These are phyloP conservation scores for Cyclotella choctawhatcheeana DNA, from an alignment of 108 stramenopile genomes.

Conservation along the genomic window DNA sequence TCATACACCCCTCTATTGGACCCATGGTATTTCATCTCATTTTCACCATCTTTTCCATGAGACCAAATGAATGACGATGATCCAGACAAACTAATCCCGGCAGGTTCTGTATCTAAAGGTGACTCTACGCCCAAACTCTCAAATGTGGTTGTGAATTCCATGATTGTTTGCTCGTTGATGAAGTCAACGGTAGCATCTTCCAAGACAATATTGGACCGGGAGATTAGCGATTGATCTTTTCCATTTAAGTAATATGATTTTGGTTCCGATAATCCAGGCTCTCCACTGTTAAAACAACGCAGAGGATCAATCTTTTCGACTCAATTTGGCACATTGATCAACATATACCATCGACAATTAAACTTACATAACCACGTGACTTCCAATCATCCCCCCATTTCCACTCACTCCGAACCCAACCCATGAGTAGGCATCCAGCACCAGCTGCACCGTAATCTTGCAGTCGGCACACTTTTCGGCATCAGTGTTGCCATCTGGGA, in stretches of 20 bases:
- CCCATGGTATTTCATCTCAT: constrained; percentile 36
- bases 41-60: constrained; percentile 46
- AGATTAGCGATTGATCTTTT: constrained; percentile 16
- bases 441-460: constrained; percentile 35
- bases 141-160: constrained; percentile 47
- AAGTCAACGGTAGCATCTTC: constrained; percentile 32
- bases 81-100: constrained; percentile 18
- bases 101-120: constrained; percentile 11
- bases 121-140: constrained; percentile 24
- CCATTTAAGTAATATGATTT: constrained; percentile 29
- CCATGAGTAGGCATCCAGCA: constrained; percentile 38
- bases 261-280: constrained; percentile 21
- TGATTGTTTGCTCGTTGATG: constrained; percentile 34
- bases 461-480: constrained; percentile 23
- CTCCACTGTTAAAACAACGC: background rate
- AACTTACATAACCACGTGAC: constrained; percentile 34
- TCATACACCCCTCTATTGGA: constrained; percentile 2
- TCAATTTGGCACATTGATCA: background rate
- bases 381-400: constrained; percentile 37
- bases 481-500: constrained; percentile 22
- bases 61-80: constrained; percentile 36
- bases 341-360: background rate
- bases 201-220: constrained; percentile 10
- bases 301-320: background rate
- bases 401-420: constrained; percentile 33